phyloP scores from a whole-genome alignment of 2,329 filamentous ascomycete genomes.

The Paecilomyces sp. region DNA sequence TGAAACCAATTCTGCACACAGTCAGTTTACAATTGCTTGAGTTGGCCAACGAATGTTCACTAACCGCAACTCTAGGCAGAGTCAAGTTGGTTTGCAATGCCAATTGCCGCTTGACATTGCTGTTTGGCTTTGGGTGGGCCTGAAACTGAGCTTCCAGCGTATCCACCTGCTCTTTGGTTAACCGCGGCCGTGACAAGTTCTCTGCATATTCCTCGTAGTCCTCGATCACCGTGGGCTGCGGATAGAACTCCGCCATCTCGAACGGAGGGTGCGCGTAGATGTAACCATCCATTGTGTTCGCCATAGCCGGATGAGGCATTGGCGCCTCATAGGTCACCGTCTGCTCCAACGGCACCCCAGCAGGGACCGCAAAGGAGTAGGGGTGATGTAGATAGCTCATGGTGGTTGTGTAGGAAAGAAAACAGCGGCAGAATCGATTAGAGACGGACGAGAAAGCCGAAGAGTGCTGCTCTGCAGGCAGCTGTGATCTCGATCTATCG shows the following conservation, averaged over 20 bases:
- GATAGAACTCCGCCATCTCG: slow-evolving; percentile 37
- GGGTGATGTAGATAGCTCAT: slow-evolving; percentile 36
- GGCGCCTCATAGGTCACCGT: slow-evolving; percentile 26
- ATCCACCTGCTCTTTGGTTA: slow-evolving; percentile 47
- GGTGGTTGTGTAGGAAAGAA: slow-evolving; percentile 8
- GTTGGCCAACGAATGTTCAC: slow-evolving; percentile 13
- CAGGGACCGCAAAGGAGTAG: slow-evolving; percentile 27
- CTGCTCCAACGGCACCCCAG: slow-evolving; percentile 30
- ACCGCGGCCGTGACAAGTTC: slow-evolving; percentile 40
- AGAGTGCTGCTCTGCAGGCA: slow-evolving; percentile 11
- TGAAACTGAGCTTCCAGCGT: slow-evolving; percentile 44
- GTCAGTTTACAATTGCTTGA: neutral
- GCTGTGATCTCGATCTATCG: slow-evolving; percentile 8
- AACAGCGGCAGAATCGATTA: neutral
- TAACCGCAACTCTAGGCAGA: slow-evolving; percentile 42
- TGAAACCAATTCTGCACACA: slow-evolving; percentile 44
- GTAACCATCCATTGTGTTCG: slow-evolving; percentile 31
- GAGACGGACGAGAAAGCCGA: neutral
- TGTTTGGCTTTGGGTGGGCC: slow-evolving; percentile 44
- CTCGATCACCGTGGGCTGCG: slow-evolving; percentile 30
- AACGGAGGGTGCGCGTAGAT: slow-evolving; percentile 30
- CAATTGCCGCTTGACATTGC: slow-evolving; percentile 43
- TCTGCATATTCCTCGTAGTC: slow-evolving; percentile 43
- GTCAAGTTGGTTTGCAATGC: slow-evolving; percentile 43
- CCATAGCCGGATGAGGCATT: slow-evolving; percentile 31